These are phyloP conservation scores for Tylopilus orsonianus DNA, from an alignment of 1,284 basidiomycete species.

Conservation along the genomic window DNA sequence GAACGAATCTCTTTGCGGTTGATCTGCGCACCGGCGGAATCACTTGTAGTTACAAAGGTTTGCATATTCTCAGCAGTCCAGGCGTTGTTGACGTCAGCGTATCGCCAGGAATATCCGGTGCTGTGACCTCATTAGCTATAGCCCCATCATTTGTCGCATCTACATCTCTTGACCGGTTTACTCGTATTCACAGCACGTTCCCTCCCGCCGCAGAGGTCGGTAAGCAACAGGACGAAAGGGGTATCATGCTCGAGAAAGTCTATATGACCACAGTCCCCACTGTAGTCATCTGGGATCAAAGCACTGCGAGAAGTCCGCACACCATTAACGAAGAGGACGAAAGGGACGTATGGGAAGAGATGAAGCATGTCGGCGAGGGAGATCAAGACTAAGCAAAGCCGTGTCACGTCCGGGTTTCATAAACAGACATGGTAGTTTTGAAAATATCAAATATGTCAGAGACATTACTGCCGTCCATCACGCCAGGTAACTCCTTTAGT, in stretches of 20 bases:
- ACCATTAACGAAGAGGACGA: slow-evolving; percentile 24
- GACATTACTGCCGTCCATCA: background rate
- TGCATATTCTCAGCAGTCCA: slow-evolving; percentile 5
- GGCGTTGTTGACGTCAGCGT: slow-evolving; percentile 1
- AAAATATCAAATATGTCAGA: too few relatives aligned
- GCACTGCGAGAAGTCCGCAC: background rate
- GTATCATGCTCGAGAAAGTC: slow-evolving; percentile 63
- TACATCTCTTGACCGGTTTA: slow-evolving; percentile 64
- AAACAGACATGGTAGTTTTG: slow-evolving; percentile 1
- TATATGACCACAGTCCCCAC: slow-evolving; percentile 71
- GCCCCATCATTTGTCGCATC: slow-evolving; percentile 57
- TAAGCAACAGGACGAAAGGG: slow-evolving; percentile 60
- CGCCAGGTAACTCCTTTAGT: slow-evolving; percentile 15
- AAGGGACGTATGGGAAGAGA: slow-evolving; percentile 41
- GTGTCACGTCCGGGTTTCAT: background rate
- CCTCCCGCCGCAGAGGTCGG: slow-evolving; percentile 52
- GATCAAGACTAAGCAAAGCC: slow-evolving; percentile 25
- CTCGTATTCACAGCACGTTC: slow-evolving; percentile 71
- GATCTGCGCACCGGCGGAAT: slow-evolving; percentile 76
- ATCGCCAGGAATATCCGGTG: slow-evolving; percentile 61
- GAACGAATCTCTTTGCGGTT: slow-evolving; percentile 65
- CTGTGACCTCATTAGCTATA: slow-evolving; percentile 62
- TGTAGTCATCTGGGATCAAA: slow-evolving; percentile 59
- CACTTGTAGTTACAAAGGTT: slow-evolving; percentile 74
- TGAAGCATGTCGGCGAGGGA: slow-evolving; percentile 47